Evolutionary conservation across 148 eudicot species (phyloP).

Genomic region (Simmondsia chinensis): DNA sequence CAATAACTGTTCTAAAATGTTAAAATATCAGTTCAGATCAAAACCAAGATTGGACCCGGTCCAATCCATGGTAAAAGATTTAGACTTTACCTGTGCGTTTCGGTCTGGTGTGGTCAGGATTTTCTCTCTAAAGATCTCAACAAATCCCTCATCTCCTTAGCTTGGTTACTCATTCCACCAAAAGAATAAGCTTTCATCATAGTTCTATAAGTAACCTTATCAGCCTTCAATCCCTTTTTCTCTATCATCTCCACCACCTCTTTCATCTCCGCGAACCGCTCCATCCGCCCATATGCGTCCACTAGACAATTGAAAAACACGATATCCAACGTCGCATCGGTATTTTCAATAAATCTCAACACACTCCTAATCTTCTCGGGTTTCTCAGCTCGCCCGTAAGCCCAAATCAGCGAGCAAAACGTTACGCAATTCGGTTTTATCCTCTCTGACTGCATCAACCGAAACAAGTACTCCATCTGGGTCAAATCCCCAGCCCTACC

Average conservation of each 20-base stretch:
- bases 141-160: constrained; percentile 39
- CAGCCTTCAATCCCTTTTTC: constrained; percentile 57
- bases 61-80: too few species aligned
- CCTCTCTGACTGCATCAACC: constrained; percentile 73
- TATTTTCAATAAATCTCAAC: constrained; percentile 50
- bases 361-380: constrained; percentile 53
- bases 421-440: constrained; percentile 79
- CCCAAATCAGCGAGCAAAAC: constrained; percentile 78
- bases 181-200: constrained; percentile 70
- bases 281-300: constrained; percentile 85
- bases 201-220: constrained; percentile 61
- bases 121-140: constrained; percentile 21
- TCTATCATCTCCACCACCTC: constrained; percentile 66
- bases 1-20: too few species aligned
- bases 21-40: too few species aligned
- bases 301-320: constrained; percentile 79
- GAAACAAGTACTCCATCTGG: constrained; percentile 69
- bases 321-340: constrained; percentile 59
- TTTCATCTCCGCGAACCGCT: constrained; percentile 75
- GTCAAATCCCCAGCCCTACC: constrained; percentile 71
- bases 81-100: too few species aligned
- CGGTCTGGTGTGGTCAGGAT: too few species aligned
- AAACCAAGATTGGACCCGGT: too few species aligned
- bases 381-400: constrained; percentile 62
- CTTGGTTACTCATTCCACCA: constrained; percentile 53